Evolutionary conservation across 106 monocot species (phyloP).

Genomic region (Dendrobium huoshanense): DNA sequence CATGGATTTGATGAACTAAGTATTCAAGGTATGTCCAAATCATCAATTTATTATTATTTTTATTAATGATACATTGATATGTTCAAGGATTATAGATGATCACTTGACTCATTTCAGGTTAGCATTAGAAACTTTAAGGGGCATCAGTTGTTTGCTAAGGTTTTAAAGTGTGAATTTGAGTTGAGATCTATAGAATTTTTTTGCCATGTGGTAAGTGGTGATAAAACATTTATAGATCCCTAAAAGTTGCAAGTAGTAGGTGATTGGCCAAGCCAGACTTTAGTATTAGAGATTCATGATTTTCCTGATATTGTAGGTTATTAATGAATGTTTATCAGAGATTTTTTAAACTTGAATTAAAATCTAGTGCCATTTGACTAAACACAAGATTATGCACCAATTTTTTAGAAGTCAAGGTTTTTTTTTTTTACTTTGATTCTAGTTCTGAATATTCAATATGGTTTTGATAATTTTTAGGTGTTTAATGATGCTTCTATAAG

Average conservation of each 20-base stretch:
- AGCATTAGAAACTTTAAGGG: no score
- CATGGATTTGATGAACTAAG: no score
- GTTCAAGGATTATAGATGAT: no score
- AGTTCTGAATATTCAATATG: not conserved
- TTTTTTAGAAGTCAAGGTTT: not conserved
- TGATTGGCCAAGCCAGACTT: not conserved
- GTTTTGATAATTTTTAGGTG: no score
- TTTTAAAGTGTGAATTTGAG: not conserved
- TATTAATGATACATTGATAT: no score
- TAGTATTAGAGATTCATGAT: not conserved
- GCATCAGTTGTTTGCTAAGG: not conserved
- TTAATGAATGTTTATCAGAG: not conserved
- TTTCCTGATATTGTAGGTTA: not conserved
- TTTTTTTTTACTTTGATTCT: not conserved
- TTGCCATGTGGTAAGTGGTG: not conserved
- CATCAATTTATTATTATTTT: no score
- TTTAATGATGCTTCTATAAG: no score
- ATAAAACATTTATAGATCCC: not conserved
- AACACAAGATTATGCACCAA: not conserved
- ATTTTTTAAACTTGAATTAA: not conserved
- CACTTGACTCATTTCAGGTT: no score
- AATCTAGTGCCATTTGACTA: not conserved
- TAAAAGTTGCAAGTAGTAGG: not conserved
- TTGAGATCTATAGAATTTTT: not conserved
- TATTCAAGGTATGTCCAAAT: no score